A percentile compares a stretch with the other conserved stretches of the same genome.
phyloP scores from a whole-genome alignment of 495 filamentous ascomycete species.

The Lindgomyces ingoldianus region DNA sequence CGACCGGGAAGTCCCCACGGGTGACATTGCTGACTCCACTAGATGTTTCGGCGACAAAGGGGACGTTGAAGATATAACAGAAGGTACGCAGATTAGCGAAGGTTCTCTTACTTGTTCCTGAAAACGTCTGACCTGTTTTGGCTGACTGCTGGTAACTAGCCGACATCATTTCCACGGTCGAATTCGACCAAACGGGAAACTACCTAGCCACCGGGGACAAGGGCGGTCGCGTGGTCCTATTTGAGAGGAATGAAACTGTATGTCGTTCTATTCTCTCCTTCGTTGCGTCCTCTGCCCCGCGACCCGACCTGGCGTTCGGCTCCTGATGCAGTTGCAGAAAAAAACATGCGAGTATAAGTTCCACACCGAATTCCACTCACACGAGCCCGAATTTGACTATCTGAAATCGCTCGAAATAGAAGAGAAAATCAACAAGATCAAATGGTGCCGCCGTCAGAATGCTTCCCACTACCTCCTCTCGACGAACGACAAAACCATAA shows the following conservation, averaged over 20 bases:
- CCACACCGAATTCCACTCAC: slow-evolving; percentile 98
- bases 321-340: slow-evolving; percentile 62
- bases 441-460: slow-evolving; percentile 98
- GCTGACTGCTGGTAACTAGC: slow-evolving; percentile 53
- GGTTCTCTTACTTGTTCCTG: neutral
- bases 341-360: slow-evolving; percentile 99
- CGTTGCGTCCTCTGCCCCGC: no score
- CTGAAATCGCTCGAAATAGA: slow-evolving; percentile 98
- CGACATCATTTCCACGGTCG: slow-evolving; percentile 98
- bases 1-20: no score
- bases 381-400: slow-evolving; percentile 99
- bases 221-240: slow-evolving; percentile 92
- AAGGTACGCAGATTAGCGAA: slow-evolving; percentile 63
- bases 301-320: neutral
- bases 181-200: slow-evolving; percentile 98
- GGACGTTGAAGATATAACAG: slow-evolving; percentile 99
- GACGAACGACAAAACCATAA: slow-evolving; percentile 99
- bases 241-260: slow-evolving; percentile 97
- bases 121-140: neutral
- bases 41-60: slow-evolving; percentile 99
- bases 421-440: slow-evolving; percentile 99
- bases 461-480: slow-evolving; percentile 97
- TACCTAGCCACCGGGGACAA: slow-evolving; percentile 98
- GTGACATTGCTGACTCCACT: slow-evolving; percentile 14
- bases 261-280: slow-evolving; percentile 39